phyloP scores from a whole-genome alignment of 2,329 filamentous ascomycete genomes.

The Teratosphaeria nubilosa region DNA sequence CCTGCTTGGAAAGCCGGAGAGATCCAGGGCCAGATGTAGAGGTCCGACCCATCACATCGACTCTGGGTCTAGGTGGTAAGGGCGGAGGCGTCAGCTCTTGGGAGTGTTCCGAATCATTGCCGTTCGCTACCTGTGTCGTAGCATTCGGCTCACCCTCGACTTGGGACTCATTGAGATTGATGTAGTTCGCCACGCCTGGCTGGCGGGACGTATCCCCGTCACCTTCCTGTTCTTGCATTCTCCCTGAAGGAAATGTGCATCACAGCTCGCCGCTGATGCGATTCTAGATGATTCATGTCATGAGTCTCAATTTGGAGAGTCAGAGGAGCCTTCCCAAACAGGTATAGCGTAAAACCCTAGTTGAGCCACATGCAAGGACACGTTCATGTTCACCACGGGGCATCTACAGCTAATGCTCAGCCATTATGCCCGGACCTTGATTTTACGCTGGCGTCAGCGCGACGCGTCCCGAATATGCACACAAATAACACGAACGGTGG shows the following conservation, averaged over 20 bases:
- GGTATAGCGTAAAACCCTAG: background rate
- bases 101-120: conserved; percentile 11
- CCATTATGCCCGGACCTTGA: background rate
- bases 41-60: conserved; percentile 2
- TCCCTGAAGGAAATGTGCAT: background rate
- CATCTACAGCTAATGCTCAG: background rate
- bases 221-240: too few species aligned
- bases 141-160: background rate
- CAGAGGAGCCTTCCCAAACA: background rate
- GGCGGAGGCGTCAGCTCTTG: conserved; percentile 27
- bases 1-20: conserved; percentile 25
- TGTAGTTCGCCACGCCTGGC: background rate
- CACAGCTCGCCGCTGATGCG: too few species aligned
- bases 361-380: background rate
- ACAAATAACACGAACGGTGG: conserved; percentile 50
- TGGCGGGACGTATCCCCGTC: background rate
- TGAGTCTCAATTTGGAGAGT: background rate
- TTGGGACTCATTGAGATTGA: background rate
- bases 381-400: background rate
- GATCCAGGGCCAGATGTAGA: conserved; percentile 13
- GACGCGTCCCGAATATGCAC: conserved; percentile 40
- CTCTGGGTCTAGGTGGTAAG: conserved; percentile 24
- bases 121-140: background rate
- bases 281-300: too few species aligned
- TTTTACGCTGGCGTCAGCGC: background rate